Percentiles rank a stretch among this genome's conserved stretches.
These are phyloP conservation scores for Trichosanthes truncata DNA, from an alignment of 306 rosid species.

Conservation along the genomic window DNA sequence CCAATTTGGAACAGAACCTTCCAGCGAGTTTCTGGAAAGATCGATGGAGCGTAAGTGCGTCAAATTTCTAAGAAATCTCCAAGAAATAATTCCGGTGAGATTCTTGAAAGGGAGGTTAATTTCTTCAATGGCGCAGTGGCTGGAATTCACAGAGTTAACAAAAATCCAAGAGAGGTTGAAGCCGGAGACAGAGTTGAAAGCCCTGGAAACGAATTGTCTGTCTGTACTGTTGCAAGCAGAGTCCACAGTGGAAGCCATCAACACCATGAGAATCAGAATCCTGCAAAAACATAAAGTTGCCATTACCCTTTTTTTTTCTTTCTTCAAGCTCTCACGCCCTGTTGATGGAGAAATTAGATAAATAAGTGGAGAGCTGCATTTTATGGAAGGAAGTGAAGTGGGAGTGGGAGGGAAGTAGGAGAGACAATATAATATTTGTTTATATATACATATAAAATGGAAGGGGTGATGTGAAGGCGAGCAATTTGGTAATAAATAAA, in stretches of 20 bases:
- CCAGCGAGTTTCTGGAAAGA: conserved; percentile 54
- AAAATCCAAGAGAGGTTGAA: conserved; percentile 46
- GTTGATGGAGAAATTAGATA: not conserved
- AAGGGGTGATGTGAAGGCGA: not conserved
- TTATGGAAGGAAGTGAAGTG: conserved; percentile 4
- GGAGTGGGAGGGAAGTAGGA: not conserved
- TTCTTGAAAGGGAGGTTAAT: conserved; percentile 44
- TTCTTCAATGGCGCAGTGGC: conserved; percentile 33
- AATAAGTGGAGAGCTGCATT: not conserved
- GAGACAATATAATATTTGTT: not conserved
- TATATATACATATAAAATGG: not conserved
- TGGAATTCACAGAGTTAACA: not conserved
- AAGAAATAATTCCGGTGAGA: conserved; percentile 55
- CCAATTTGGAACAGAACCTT: conserved; percentile 64
- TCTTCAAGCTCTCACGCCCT: not conserved
- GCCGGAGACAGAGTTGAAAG: conserved; percentile 53
- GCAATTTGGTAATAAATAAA: not conserved
- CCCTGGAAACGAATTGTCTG: conserved; percentile 30
- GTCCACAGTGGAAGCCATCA: conserved; percentile 17
- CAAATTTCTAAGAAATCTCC: conserved; percentile 55
- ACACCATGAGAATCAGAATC: conserved; percentile 30
- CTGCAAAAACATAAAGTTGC: conserved; percentile 11
- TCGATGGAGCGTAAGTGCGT: conserved; percentile 38
- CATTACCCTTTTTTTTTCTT: conserved; percentile 9
- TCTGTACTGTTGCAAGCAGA: conserved; percentile 50